Evolutionary conservation across 1,284 basidiomycete species (phyloP), one percentile per base, ranked within the genome.

Genomic region (Ustilago lituana): DNA sequence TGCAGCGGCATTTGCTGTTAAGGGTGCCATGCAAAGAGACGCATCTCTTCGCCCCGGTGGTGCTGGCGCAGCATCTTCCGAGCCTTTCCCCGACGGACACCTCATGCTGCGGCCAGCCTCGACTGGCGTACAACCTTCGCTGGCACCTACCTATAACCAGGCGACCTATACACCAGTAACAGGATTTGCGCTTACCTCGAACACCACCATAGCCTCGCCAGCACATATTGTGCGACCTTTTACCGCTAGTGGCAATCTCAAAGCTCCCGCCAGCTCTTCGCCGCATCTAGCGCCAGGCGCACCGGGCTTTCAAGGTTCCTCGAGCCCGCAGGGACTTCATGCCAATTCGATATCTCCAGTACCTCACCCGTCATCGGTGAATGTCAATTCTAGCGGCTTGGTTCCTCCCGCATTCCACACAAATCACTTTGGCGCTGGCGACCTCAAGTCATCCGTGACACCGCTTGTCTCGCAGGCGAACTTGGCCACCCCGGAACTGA

Each of bases 401-500:
- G 19, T 44, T 5, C 35, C 46, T 8, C 40, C 12, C 20, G 26
- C 41, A 3, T 58, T 50, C 19, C 15, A 29, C 8, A 37, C 46
- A 1, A 46, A 32, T 20, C 14, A 45, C 5, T 54, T 41, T 11
- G 55, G 24, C 1, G 41, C 36, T 11, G 15, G 50, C 12, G 52
- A 45, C 4, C 22, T 57, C 5, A 64, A 58, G 22, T 5, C 50
- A 19, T 54, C 64, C 1, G 45, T 37, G 2, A 61, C 58, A 5
- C 55, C 51, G 1, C 19, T 58, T 11, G 27, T 26, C 27, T 61
- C 58, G n/a, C 36, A 44, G 24, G 35, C 41, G 9, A 68, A 59
- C 29, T 63, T 56, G 5, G 66, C 60, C 1, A 63, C 66, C 1
- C 66, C 66, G 2, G 66, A 69, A 23, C 36, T 59, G 19, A 31